Evolutionary conservation across 306 rosid genomes (phyloP).

Genomic region (Ormosia semicastrata): DNA sequence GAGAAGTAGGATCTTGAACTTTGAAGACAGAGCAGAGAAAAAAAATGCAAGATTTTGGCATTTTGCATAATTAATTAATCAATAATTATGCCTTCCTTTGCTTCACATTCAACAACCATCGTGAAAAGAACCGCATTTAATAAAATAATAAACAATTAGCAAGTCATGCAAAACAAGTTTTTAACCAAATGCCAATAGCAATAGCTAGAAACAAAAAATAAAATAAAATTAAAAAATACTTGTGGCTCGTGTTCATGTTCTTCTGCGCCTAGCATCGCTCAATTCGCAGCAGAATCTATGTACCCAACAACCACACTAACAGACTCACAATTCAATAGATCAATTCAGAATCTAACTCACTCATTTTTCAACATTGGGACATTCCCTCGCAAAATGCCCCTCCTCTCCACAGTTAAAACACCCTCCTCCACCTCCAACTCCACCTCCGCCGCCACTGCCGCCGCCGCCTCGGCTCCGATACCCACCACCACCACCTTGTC

Average conservation of each 20-base stretch:
- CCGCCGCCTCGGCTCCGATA: slow-evolving; percentile 17
- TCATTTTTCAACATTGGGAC: slow-evolving; percentile 49
- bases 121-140: background rate
- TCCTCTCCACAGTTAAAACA: slow-evolving; percentile 75
- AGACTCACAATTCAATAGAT: background rate
- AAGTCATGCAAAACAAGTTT: slow-evolving; percentile 27
- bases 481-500: slow-evolving; percentile 34
- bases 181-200: slow-evolving; percentile 27
- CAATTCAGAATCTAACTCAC: background rate
- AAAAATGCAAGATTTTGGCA: background rate
- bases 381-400: slow-evolving; percentile 86
- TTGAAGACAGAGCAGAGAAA: background rate
- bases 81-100: background rate
- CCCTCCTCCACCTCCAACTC: slow-evolving; percentile 36
- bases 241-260: background rate
- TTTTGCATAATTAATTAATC: background rate
- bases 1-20: background rate
- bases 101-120: slow-evolving; percentile 1
- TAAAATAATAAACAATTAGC: slow-evolving; percentile 24
- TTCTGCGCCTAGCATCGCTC: background rate
- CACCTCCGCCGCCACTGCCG: slow-evolving; percentile 10
- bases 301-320: slow-evolving; percentile 18
- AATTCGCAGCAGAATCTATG: slow-evolving; percentile 19
- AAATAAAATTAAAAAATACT: too few species aligned
- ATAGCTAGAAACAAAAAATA: slow-evolving; percentile 16